phyloP scores from a whole-genome alignment of 2,329 filamentous ascomycete genomes.

The Exophiala viscosa region DNA sequence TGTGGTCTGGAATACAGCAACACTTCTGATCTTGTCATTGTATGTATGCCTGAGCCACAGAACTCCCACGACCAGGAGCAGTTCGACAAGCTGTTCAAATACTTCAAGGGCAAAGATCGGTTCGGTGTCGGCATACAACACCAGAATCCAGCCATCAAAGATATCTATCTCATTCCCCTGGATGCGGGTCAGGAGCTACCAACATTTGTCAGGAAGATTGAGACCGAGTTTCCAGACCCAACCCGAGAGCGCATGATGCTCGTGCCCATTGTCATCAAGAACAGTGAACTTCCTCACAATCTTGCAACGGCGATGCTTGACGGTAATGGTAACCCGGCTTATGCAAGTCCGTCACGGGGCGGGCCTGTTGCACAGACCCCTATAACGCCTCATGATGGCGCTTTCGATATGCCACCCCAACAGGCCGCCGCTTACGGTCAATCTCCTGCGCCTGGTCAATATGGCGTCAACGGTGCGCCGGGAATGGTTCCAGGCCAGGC shows the following conservation, averaged over 20 bases:
- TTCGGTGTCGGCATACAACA: constrained; percentile 86
- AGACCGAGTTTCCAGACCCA: constrained; percentile 73
- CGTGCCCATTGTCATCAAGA: constrained; percentile 78
- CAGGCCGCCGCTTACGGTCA: constrained; percentile 11
- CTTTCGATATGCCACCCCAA: constrained; percentile 31
- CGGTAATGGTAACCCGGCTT: constrained; percentile 29
- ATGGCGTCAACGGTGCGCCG: constrained; percentile 33
- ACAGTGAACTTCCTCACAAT: constrained; percentile 42
- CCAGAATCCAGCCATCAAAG: constrained; percentile 69
- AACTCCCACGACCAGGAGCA: constrained; percentile 48
- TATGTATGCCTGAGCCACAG: constrained; percentile 60
- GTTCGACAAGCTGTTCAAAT: constrained; percentile 77
- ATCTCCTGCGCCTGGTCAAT: constrained; percentile 32
- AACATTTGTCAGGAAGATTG: constrained; percentile 83
- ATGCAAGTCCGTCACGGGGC: constrained; percentile 15
- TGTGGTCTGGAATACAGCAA: constrained; percentile 79
- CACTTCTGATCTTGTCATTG: constrained; percentile 78
- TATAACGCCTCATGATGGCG: constrained; percentile 36
- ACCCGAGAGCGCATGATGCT: constrained; percentile 74
- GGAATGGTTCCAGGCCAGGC: constrained; percentile 29
- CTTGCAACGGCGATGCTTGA: constrained; percentile 29
- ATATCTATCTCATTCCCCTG: constrained; percentile 87
- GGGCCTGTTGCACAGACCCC: constrained; percentile 27
- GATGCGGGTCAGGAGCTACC: constrained; percentile 69
- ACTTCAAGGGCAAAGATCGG: constrained; percentile 75